Conservation (phyloP, 2,329 filamentous ascomycete genomes). For the Sporothrix phasma region DNA sequence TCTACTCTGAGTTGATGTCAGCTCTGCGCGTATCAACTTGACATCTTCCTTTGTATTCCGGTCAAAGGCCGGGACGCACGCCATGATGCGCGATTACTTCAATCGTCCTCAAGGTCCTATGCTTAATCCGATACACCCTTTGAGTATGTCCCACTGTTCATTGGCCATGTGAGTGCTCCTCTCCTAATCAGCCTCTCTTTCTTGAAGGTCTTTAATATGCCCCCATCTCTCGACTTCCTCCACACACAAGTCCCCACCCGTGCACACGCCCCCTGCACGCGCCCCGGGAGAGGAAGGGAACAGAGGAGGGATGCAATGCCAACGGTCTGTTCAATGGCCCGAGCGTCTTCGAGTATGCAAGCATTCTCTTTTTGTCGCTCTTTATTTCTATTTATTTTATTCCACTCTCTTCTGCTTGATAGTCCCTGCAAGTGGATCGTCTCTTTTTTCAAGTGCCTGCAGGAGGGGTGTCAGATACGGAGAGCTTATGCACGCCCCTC, state of each 20-base stretch:
- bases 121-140: too few species aligned
- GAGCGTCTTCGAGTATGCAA: constrained; percentile 10
- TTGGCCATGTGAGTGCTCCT: neutral
- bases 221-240: neutral
- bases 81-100: neutral
- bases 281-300: neutral
- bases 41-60: too few species aligned
- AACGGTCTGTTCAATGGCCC: constrained; percentile 12
- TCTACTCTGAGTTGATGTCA: too few species aligned
- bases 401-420: neutral
- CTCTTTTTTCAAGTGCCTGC: neutral
- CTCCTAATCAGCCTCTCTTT: neutral
- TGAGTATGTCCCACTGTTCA: too few species aligned
- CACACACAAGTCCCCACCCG: neutral
- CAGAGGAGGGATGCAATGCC: neutral
- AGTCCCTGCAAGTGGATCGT: constrained; percentile 4
- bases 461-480: neutral
- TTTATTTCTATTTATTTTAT: neutral
- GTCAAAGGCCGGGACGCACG: too few species aligned
- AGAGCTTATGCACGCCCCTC: neutral
- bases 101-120: too few species aligned
- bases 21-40: too few species aligned
- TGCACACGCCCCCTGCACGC: neutral
- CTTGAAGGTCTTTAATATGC: constrained; percentile 1
- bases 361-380: neutral